Evolutionary conservation across 495 filamentous ascomycete species (phyloP), one percentile per base, ranked within the genome.

Genomic region (Aspergillus kassunensis): DNA sequence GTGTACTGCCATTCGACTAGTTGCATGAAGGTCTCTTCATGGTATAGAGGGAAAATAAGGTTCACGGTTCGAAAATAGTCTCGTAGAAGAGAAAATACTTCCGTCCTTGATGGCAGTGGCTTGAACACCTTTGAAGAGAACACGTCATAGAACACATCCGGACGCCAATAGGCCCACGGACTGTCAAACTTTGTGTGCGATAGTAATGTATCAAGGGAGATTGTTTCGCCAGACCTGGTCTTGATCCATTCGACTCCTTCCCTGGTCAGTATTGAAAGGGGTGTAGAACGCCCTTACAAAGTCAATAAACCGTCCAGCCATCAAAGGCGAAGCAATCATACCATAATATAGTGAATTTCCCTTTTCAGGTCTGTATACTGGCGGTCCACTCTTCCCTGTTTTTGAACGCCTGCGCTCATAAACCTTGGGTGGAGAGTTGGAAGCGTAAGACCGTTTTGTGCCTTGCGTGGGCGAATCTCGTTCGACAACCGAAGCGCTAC

Each of bases 221-320:
- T 90, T 13, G 61, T 79, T 59, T 97, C 92, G 15, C 93, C 93
- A 25, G 91, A 95, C 72, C 92, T 97, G 51, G 88, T 84, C 58
- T 95, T 97, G 43, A 98, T 91, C 92, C 95, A 98, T 61, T 96
- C 87, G 44, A 98, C 90, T 34, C 93, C 93, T 63, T 92, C 91
- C 18, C 89, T 89, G 2, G 91, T 96, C 67, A 95, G 84, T 51
- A 98, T 97, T 24, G 91, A 96, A 65, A 96, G 88, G 6, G 90
- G 90, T 4, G 90, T 96, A 0, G 90, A 95, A 6, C 89, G 90
- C 29, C 92, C 91, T 96, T 54, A 20, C 12, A 24, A 48, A 44
- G 57, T 69, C 59, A 53, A 24, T 18, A 25, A 24, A 29, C 24
- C 12, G 18, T 20, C 31, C 35, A 25, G 15, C 44, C 49, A 23